Evolutionary conservation across 129 eudicot species (phyloP).

Genomic region (Chrysanthemum lavandulifolium): DNA sequence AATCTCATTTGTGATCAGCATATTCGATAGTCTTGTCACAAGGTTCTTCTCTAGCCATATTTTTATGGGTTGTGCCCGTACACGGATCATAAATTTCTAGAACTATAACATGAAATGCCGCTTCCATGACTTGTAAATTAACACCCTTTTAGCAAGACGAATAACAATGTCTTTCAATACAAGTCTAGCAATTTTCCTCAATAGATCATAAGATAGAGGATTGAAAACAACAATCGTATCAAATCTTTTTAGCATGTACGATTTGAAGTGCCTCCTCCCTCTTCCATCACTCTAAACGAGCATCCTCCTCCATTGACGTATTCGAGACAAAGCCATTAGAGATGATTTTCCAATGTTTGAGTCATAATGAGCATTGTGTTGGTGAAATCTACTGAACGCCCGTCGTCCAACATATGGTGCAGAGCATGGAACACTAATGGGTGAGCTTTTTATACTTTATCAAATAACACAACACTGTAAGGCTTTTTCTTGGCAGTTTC

Average conservation of each 20-base stretch:
- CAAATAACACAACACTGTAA: slow-evolving; percentile 80
- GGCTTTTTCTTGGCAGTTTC: slow-evolving; percentile 89
- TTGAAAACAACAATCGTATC: slow-evolving; percentile 93
- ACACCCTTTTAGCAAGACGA: slow-evolving; percentile 86
- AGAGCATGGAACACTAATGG: slow-evolving; percentile 70
- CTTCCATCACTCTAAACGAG: slow-evolving; percentile 76
- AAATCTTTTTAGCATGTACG: slow-evolving; percentile 74
- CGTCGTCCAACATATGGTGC: slow-evolving; percentile 89
- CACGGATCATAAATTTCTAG: slow-evolving; percentile 91
- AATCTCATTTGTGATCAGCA: slow-evolving; percentile 72
- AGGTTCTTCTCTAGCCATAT: slow-evolving; percentile 90
- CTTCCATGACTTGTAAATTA: slow-evolving; percentile 81
- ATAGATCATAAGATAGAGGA: slow-evolving; percentile 85
- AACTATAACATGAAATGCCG: slow-evolving; percentile 74
- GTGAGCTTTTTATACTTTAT: slow-evolving; percentile 92
- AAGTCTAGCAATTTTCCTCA: slow-evolving; percentile 74
- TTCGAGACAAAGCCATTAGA: slow-evolving; percentile 67
- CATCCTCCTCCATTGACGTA: slow-evolving; percentile 53
- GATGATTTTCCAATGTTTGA: slow-evolving; percentile 89
- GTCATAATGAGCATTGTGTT: slow-evolving; percentile 81
- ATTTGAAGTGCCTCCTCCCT: slow-evolving; percentile 62
- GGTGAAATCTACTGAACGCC: slow-evolving; percentile 87
- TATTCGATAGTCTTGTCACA: slow-evolving; percentile 75
- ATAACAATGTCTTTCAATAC: slow-evolving; percentile 78
- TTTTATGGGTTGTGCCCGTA: slow-evolving; percentile 91